Conservation (phyloP, 495 filamentous ascomycete genomes). For the Thermochaetoides thermophila region DNA sequence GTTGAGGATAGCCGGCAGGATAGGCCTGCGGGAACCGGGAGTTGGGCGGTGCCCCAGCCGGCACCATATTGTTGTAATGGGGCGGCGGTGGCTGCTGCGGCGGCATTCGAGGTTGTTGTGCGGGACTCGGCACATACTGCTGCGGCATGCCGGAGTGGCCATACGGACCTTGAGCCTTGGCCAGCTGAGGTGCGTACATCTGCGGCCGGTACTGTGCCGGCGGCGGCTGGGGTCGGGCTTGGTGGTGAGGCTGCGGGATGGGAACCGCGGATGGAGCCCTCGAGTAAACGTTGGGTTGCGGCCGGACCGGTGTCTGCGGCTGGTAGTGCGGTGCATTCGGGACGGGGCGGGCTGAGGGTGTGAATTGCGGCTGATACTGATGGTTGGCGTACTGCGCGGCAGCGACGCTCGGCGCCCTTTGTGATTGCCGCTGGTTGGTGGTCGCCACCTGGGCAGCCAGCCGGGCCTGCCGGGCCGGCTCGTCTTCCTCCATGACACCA, state of each 20-base stretch:
- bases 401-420: slow-evolving; percentile 26
- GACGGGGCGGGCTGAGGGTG: slow-evolving; percentile 24
- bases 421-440: slow-evolving; percentile 21
- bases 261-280: slow-evolving; percentile 17
- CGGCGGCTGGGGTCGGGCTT: slow-evolving; percentile 15
- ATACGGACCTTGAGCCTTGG: slow-evolving; percentile 23
- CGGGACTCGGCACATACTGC: slow-evolving; percentile 21
- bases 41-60: slow-evolving; percentile 16
- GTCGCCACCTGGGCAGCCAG: slow-evolving; percentile 22
- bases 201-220: slow-evolving; percentile 21
- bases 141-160: slow-evolving; percentile 25
- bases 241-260: slow-evolving; percentile 19
- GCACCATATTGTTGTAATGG: slow-evolving; percentile 16
- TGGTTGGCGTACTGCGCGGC: slow-evolving; percentile 20
- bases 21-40: slow-evolving; percentile 16
- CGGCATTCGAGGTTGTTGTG: slow-evolving; percentile 17
- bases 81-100: slow-evolving; percentile 16
- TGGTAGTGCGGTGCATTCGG: slow-evolving; percentile 26
- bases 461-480: slow-evolving; percentile 28
- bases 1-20: slow-evolving; percentile 15
- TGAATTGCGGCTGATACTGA: slow-evolving; percentile 22
- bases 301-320: slow-evolving; percentile 28
- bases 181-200: slow-evolving; percentile 22
- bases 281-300: slow-evolving; percentile 20
- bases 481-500: slow-evolving; percentile 81